Evolutionary conservation across 1,284 basidiomycete genomes (phyloP), one percentile per base, ranked within the genome.

Genomic region (Athelia sp.): DNA sequence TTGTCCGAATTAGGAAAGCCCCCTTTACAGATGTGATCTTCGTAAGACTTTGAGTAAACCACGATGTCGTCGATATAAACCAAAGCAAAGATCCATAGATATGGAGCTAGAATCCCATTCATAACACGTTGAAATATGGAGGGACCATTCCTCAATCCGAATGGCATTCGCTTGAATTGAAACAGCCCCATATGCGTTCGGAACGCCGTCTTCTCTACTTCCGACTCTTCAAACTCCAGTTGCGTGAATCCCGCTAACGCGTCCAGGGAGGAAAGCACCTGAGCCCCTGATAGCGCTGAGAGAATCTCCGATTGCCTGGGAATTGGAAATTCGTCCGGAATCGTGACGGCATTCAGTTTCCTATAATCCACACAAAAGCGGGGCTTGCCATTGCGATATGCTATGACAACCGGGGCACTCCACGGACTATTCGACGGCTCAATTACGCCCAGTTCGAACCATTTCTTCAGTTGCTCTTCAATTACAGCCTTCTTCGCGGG

Each of bases 381-480:
- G n/a, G n/a, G n/a, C n/a, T 70, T 69, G 14, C 61, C 55, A 48
- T 67, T 62, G 3, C 62, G 54, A 29, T 62, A 66, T 0, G 63
- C 62, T 9, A 71, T 60, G 3, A 72, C 52, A 0, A 61, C 63
- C 1, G 68, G 67, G 1, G 60, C 58, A 9, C 59, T 57, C 67
- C 67, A 70, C 1, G 68, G 63, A 29, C 65, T 67, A 3, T 51
- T 47, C 0, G 65, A 70, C 4, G 59, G 60, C 49, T 68, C 62
- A 14, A 70, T 69, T 4, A 71, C 62, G 8, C 54, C 63, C 17
- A 54, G 49, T 8, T 54, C 47, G 1, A 67, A 49, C 60, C 67
- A 67, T 4, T 47, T 49, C 19, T 66, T 58, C 11, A 67, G 47
- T 45, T 67, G 63, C 18, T 62, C 50, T 19, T 68, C 61, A 3